Base-by-base conservation (phyloP, 306 rosid species). In the Albizia julibrissin region DNA sequence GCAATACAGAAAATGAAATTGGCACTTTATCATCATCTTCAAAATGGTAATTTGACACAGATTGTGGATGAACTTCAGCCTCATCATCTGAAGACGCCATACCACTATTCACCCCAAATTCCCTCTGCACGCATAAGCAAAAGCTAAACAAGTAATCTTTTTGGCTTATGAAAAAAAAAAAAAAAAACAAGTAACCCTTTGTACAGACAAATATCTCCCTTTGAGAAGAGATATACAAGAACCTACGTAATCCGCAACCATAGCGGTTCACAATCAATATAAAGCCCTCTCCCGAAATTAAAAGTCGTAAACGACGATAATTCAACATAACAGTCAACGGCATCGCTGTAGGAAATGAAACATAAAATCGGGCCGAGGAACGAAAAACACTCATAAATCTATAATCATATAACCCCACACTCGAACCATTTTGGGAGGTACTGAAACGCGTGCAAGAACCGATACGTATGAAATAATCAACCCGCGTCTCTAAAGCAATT, bases 51-150 rank as follows among this genome's bases (percentile, higher is more conserved):
- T 92, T 90, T 2, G 91, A 79, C 27, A 93, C 92, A 3, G 80
- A 84, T 8, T 75, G 56, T 26, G 82, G 93, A 61, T 58, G 83
- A 40, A 66, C 76, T 84, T 92, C 93, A 1, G 33, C 86, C 89
- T 95, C 99, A 9, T 95, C 99, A 21, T 93, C 99, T 1, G 97
- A 95, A 16, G 96, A 91, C 0, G 86, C 87, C 99, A 95, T 95
- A 24, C 6, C 71, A 79, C 42, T 39, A 67, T 43, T 69, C 39
- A 42, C 86, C 76, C 71, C 76, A 69, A 76, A 85, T 69, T 77
- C 62, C 52, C 29, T 82, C 82, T 69, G 58, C 77, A 80, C 69
- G 78, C 84, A 82, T 42, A 80, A 24, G 31, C 67, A 52, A 72
- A 44, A 58, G 19, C 18, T 15, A 11, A 72, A 67, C 22, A 58